These are phyloP conservation scores for Aspergillus fumigatus DNA, from an alignment of 2,329 filamentous ascomycete genomes.

Conservation along the genomic window DNA sequence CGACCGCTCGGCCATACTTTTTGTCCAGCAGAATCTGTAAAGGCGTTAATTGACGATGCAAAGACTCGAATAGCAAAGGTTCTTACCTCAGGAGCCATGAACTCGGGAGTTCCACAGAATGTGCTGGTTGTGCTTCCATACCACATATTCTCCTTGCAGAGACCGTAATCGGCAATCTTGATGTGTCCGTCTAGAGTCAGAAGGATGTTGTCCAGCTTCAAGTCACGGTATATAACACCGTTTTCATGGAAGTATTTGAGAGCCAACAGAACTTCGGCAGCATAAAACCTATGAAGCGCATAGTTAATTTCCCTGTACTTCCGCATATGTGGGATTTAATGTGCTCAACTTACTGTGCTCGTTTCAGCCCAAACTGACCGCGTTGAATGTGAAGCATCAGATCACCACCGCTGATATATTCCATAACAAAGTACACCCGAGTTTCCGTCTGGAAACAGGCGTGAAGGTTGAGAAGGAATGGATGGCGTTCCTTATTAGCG, in stretches of 20 bases:
- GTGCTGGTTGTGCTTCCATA: constrained; percentile 95
- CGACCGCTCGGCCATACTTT: constrained; percentile 94
- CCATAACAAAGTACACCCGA: constrained; percentile 98
- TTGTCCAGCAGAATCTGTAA: constrained; percentile 88
- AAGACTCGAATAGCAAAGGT: constrained; percentile 1
- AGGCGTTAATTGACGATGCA: constrained; percentile 2
- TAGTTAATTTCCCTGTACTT: neutral
- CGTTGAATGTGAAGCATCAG: constrained; percentile 98
- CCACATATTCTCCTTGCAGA: constrained; percentile 99
- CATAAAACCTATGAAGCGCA: constrained; percentile 68
- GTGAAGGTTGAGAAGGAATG: constrained; percentile 90
- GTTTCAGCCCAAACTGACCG: constrained; percentile 90
- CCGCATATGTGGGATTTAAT: neutral
- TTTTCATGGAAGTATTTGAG: constrained; percentile 99
- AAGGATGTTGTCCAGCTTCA: constrained; percentile 84
- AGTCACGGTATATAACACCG: constrained; percentile 88
- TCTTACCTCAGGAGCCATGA: constrained; percentile 93
- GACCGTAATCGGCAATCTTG: constrained; percentile 97
- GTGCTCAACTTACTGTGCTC: constrained; percentile 70
- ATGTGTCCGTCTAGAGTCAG: constrained; percentile 94
- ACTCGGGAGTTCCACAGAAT: constrained; percentile 98
- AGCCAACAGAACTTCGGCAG: constrained; percentile 92
- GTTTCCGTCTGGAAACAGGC: constrained; percentile 99
- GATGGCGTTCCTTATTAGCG: constrained; percentile 93
- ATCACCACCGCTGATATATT: constrained; percentile 97